Base-by-base conservation (phyloP, 106 monocot species). In the Dendrobium catenatum region DNA sequence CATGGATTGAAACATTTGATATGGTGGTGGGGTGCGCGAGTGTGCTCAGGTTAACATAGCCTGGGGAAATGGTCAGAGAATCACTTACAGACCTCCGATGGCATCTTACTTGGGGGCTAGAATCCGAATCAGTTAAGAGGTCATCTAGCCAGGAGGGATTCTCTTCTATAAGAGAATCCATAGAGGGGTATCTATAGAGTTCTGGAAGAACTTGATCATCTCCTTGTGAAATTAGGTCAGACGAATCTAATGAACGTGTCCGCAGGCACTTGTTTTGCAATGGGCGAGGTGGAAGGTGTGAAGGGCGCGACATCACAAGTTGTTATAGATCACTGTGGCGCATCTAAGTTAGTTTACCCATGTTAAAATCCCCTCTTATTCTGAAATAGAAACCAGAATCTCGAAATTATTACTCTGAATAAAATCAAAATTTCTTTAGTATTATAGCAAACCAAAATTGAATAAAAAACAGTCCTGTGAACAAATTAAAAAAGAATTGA, bases 221-320 rank as follows among this genome's bases (percentile, higher is more conserved):
- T 8, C 42, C 84, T 29, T 64, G 79, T 47, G 49, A 33, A 49
- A 58, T 72, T 31, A 56, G 75, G 56, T 67, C 31, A 33, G 76
- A 33, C 47, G 51, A 59, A 73, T 78, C 82, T 16, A 64, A 24
- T 9, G 75, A 29, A 17, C 72, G 80, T 31, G 44, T 55, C 6
- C 76, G 68, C 2, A 81, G 10, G 15, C 46, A 15, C 81, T 55
- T 85, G 72, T 70, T 88, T 43, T 82, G 89, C 42, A 79, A 75
- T 13, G 90, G 90, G 81, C 94, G 90, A 74, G 97, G 97, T 33
- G 94, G 97, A 78, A 94, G 93, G 66, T 90, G 87, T 49, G 96
- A 68, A 18, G 42, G 27, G 5, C 84, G 83, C 11, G 92, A 91
- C 97, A 98, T 98, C 61, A 43, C 77, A 59, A 55, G 67, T 74